Evolutionary conservation across 2,329 filamentous ascomycete genomes (phyloP), one percentile per base, ranked within the genome.

Genomic region (Nemania abortiva): DNA sequence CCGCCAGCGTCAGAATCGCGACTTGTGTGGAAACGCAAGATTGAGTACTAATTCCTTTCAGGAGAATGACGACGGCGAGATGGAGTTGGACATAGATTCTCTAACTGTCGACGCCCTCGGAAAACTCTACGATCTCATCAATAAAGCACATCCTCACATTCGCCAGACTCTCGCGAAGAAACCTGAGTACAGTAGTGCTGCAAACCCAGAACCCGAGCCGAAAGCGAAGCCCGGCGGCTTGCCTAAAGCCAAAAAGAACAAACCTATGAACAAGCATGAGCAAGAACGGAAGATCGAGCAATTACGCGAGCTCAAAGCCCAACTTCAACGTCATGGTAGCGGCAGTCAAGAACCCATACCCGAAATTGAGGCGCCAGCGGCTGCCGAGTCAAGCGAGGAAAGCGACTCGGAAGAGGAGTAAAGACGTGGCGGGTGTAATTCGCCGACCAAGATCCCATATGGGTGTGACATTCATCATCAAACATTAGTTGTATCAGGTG

Each of bases 251-350:
- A 90, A 90, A 83, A 92, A 92, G 84, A 92, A 92, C 80, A 92
- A 92, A 84, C 91, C 91, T 1, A 93, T 93, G 91, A 90, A 89
- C 80, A 91, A 91, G 81, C 82, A 83, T 39, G 90, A 92, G 80
- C 91, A 93, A 80, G 90, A 92, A 76, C 85, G 87, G 50, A 90
- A 88, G 72, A 91, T 93, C 74, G 84, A 87, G 72, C 84, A 88
- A 77, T 84, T 92, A 27, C 85, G 88, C 72, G 86, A 88, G 77
- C 86, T 89, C 71, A 84, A 90, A 73, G 84, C 84, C n/a, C 80
- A 84, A 65, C 85, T 84, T 67, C 79, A 80, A 66, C 81, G 83
- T 3, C 79, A 81, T 72, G 78, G 84, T 69, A 83, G 84, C 76
- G 80, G 85, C 71, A 87, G 76, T 66, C 76, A 78, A 69, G 76